These are phyloP conservation scores for Termitomyces sp. DNA, from an alignment of 768 basidiomycete genomes.

Conservation along the genomic window DNA sequence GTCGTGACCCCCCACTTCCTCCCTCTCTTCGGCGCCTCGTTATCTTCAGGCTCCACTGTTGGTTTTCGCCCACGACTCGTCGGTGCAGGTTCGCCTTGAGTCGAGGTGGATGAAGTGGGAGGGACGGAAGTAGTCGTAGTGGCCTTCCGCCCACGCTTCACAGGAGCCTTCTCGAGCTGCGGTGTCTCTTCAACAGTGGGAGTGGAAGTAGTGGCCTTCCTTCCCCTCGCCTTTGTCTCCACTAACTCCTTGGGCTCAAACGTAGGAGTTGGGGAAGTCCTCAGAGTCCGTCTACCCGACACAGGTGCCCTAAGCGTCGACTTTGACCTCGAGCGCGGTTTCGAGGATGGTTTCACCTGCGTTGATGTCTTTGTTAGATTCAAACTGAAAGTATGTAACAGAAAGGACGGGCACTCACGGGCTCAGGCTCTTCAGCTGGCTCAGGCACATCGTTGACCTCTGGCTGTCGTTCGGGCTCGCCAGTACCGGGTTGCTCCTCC, in stretches of 20 bases:
- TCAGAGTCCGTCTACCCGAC: neutral
- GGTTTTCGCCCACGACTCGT: neutral
- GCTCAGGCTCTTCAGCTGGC: too few relatives aligned
- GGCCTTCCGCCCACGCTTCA: conserved; percentile 13
- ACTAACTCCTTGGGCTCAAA: neutral
- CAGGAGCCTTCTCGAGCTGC: conserved; percentile 3
- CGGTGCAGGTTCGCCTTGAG: neutral
- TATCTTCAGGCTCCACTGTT: conserved; percentile 20
- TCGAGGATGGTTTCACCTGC: neutral
- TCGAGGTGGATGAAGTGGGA: neutral
- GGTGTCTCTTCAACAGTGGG: conserved; percentile 1
- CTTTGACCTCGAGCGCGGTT: conserved; percentile 2
- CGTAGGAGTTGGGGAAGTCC: neutral
- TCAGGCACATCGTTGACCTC: neutral
- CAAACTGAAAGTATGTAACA: too few relatives aligned
- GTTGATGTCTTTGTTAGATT: too few relatives aligned
- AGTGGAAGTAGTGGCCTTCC: conserved; percentile 19
- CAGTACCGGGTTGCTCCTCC: neutral
- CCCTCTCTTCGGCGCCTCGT: neutral
- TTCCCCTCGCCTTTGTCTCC: neutral
- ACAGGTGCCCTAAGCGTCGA: neutral
- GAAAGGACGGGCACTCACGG: too few relatives aligned
- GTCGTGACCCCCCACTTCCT: neutral
- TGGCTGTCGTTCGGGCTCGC: neutral
- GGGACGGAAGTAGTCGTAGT: conserved; percentile 1